Evolutionary conservation across 352 stramenopile genomes (phyloP), one percentile per base, ranked within the genome.

Genomic region (Heterotrichella gracilis): DNA sequence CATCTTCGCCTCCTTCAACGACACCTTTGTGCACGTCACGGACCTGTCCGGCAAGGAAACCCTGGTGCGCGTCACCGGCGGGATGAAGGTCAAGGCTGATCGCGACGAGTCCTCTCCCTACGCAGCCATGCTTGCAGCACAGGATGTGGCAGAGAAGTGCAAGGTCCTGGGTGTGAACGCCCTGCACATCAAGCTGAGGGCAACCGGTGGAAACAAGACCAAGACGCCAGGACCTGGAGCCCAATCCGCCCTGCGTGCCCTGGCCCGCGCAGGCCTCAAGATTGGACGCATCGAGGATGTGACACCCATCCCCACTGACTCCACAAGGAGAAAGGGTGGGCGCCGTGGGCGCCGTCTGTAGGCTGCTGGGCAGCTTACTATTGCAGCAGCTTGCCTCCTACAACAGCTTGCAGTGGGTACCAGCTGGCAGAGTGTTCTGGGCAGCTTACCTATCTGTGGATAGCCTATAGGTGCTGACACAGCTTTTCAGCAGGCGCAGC

Each of bases 21-120:
- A 99, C 81, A 99, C 93, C 70, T 99, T 99, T 79, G 91, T 99
- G 76, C 93, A 99, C 79, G 88, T 99, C 70, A 99, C 93, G 66
- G 93, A 99, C 82, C 83, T 99, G 63, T 97, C 90, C 70, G 93
- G 93, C 75, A 83, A 92, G 68, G 93, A 99, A 80, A 99, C 93
- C 73, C 88, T 99, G 78, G 87, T 95, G 73, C 90, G 93, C 79
- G 90, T 99, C 67, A 99, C 93, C 3, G 93, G 93, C 75, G 93
- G 93, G 72, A 99, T 99, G 93, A 99, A 98, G 82, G 93, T 99
- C 69, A 98, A 98, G 86, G 92, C 92, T 69, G 93, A 99, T 80
- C 88, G 92, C 79, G 93, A 99, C 77, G 93, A 99, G 81, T 90
- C 90, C 73, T 96, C 88, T 71, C 93, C 93, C 17, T 99, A 99